A percentile compares a stretch with the other conserved stretches of the same genome.
Evolutionary conservation across 2,329 filamentous ascomycete genomes (phyloP).

Genomic region (Cladophialophora bantiana): DNA sequence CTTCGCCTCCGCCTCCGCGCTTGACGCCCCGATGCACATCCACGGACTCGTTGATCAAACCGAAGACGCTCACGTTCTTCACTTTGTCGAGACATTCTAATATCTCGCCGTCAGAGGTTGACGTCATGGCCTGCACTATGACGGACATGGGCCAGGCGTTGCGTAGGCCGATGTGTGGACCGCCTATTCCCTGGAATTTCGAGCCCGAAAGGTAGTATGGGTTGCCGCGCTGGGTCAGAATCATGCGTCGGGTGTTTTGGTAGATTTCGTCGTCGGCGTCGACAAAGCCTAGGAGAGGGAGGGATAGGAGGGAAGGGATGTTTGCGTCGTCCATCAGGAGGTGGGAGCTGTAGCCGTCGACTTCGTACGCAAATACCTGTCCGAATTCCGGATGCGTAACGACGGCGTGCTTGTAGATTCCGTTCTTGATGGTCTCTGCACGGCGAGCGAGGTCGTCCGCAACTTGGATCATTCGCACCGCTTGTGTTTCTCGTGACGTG

Average conservation of each 20-base stretch:
- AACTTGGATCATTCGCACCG: slow-evolving; percentile 47
- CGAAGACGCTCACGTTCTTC: slow-evolving; percentile 75
- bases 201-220: slow-evolving; percentile 84
- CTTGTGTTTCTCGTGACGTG: slow-evolving; percentile 15
- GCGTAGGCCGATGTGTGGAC: slow-evolving; percentile 77
- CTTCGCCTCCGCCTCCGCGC: slow-evolving; percentile 50
- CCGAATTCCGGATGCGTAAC: slow-evolving; percentile 60
- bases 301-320: slow-evolving; percentile 66
- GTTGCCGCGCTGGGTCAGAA: slow-evolving; percentile 77
- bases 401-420: slow-evolving; percentile 84
- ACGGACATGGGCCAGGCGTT: slow-evolving; percentile 98
- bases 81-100: slow-evolving; percentile 74
- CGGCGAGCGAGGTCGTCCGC: slow-evolving; percentile 61
- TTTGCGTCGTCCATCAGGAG: slow-evolving; percentile 73
- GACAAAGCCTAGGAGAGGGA: slow-evolving; percentile 63
- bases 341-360: slow-evolving; percentile 68
- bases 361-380: slow-evolving; percentile 69
- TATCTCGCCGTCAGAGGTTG: slow-evolving; percentile 77
- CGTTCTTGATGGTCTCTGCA: slow-evolving; percentile 72
- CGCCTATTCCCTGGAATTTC: slow-evolving; percentile 87
- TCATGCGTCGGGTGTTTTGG: slow-evolving; percentile 84
- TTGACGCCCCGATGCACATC: slow-evolving; percentile 69
- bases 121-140: slow-evolving; percentile 88
- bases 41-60: slow-evolving; percentile 90
- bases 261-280: slow-evolving; percentile 72